Evolutionary conservation across 2,329 filamentous ascomycete genomes (phyloP), one percentile per base, ranked within the genome.

Genomic region (Neofusicoccum kwambonambiense): DNA sequence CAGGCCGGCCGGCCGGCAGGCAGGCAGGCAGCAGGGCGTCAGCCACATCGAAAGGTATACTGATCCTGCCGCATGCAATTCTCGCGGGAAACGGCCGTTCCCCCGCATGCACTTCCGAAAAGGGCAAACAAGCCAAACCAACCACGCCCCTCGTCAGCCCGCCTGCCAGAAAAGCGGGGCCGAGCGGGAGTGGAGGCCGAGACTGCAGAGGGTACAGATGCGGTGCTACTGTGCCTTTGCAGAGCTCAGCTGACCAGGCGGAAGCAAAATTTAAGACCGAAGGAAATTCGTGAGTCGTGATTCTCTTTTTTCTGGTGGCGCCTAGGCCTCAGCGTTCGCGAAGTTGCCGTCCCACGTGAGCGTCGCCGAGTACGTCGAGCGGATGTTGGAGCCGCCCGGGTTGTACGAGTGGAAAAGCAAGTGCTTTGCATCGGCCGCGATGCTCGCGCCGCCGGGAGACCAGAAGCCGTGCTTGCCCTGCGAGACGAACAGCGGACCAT

Each of bases 371-470:
- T 61, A 65, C 44, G 54, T 51, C 12, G 27, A 22, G 54, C 63
- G 63, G 41, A 52, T 61, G 44, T 15, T 13, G 22, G 54, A 60
- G 5, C 63, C 63, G 35, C 44, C 63, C 4, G 45, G 35, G 22
- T 51, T 37, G 47, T 65, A 65, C 6, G 63, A 47, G 39, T 65
- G 63, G 52, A 65, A 65, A n/a, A 65, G 42, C 12, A 65, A 22
- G 44, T 65, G 52, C 39, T 51, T 50, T 13, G 31, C 63, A 22
- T 65, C 63, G 17, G 45, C 13, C 1, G 63, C n/a, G 39, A 65
- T 52, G 54, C 54, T 65, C 27, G 63, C 63, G 39, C 63, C 63
- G n/a, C 63, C 63, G 17, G 63, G 63, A 11, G 63, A 65, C 63
- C 63, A 65, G 37, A 65, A 49, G 37, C 63, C 63, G 27, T 50